These are phyloP conservation scores for Beauveria medogensis DNA, from an alignment of 2,329 filamentous ascomycete species.

Conservation along the genomic window DNA sequence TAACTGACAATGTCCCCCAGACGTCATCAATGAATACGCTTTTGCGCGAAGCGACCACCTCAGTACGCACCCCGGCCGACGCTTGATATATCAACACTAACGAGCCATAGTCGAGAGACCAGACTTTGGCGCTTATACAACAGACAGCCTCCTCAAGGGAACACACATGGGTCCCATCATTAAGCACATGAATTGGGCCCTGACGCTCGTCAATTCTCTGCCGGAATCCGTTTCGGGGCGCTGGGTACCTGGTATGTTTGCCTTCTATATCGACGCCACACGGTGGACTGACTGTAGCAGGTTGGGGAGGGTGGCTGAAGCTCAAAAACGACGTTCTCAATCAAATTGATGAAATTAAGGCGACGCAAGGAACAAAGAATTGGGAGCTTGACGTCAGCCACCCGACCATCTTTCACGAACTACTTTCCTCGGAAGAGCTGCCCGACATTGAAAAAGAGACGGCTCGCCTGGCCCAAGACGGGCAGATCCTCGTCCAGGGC, in stretches of 20 bases:
- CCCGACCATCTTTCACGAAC: constrained; percentile 28
- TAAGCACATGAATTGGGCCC: constrained; percentile 29
- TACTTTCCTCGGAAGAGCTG: constrained; percentile 24
- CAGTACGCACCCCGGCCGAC: constrained; percentile 14
- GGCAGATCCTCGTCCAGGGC: constrained; percentile 29
- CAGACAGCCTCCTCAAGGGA: constrained; percentile 28
- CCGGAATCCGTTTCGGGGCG: constrained; percentile 28
- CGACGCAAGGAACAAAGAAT: constrained; percentile 25
- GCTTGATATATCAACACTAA: background rate
- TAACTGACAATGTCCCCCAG: constrained; percentile 14
- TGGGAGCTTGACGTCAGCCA: constrained; percentile 26
- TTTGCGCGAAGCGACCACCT: constrained; percentile 28
- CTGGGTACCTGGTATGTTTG: constrained; percentile 22
- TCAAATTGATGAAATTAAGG: constrained; percentile 28
- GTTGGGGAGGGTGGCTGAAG: constrained; percentile 30
- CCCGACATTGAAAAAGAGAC: constrained; percentile 27
- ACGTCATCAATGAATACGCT: constrained; percentile 33
- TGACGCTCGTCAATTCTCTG: constrained; percentile 26
- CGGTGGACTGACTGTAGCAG: constrained; percentile 18
- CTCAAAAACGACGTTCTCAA: constrained; percentile 30
- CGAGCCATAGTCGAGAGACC: constrained; percentile 22
- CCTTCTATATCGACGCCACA: constrained; percentile 3
- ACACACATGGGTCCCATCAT: constrained; percentile 29
- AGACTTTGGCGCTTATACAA: constrained; percentile 28
- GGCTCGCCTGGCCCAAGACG: constrained; percentile 29